These are phyloP conservation scores for Coemansia biformis DNA, from an alignment of 192 early-diverging fungal genomes.

Conservation along the genomic window DNA sequence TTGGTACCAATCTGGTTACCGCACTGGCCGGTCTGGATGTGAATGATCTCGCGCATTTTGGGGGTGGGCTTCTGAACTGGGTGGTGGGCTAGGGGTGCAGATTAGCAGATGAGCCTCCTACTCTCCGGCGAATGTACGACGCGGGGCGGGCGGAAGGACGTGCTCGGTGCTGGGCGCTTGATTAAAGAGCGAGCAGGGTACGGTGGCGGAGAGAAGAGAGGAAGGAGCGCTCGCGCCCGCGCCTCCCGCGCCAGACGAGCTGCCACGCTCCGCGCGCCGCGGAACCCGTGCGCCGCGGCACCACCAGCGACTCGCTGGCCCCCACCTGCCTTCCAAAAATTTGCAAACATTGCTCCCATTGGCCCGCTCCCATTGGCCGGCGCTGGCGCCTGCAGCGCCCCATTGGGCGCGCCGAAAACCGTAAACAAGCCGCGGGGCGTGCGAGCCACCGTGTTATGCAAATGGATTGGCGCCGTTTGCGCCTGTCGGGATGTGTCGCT, in stretches of 20 bases:
- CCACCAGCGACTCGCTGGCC: no score
- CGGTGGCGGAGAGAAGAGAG: slow-evolving; percentile 1
- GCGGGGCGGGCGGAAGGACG: not conserved
- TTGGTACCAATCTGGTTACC: slow-evolving; percentile 92
- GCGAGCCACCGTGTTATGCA: no score
- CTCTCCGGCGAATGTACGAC: no score
- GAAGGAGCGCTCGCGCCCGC: no score
- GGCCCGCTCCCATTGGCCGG: slow-evolving; percentile 1
- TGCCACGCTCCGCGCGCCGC: no score
- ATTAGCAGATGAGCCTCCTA: slow-evolving; percentile 4
- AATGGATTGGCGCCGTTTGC: no score
- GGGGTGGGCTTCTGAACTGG: not conserved
- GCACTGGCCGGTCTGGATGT: slow-evolving; percentile 93
- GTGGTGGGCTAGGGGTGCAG: no score
- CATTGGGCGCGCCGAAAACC: not conserved
- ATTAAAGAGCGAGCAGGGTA: not conserved
- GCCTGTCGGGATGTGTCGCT: no score
- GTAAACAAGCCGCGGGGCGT: slow-evolving; percentile 8
- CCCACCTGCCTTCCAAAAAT: no score
- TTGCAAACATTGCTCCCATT: not conserved
- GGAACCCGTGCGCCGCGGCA: no score
- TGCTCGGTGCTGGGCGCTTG: no score
- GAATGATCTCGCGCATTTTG: slow-evolving; percentile 85
- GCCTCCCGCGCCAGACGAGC: no score
- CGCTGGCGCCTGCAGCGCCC: not conserved